A percentile compares a stretch with the other conserved stretches of the same genome.
Evolutionary conservation across 2,329 filamentous ascomycete genomes (phyloP).

Genomic region (Colletotrichum cordylinicola): DNA sequence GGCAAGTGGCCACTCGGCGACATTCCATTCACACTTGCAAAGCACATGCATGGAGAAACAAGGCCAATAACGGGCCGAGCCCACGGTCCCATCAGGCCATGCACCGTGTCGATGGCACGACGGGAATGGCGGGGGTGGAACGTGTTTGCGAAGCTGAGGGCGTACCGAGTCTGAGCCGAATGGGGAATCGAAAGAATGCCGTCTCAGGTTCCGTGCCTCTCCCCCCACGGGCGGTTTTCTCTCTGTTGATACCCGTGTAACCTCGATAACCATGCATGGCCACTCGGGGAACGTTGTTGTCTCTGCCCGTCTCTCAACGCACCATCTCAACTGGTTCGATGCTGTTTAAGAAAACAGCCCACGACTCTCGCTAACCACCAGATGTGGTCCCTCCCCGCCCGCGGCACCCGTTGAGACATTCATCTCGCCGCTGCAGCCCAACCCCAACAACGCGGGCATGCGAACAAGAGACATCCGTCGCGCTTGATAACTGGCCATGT

Average conservation of each 20-base stretch:
- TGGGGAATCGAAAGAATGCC: neutral
- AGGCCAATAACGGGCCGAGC: neutral
- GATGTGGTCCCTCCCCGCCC: neutral
- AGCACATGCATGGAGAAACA: conserved; percentile 13
- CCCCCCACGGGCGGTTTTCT: neutral
- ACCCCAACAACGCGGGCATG: conserved; percentile 12
- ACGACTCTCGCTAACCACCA: neutral
- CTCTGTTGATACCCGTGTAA: neutral
- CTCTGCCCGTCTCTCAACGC: neutral
- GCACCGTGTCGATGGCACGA: neutral
- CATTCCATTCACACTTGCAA: conserved; percentile 6
- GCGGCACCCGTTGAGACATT: conserved; percentile 12
- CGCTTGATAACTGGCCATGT: neutral
- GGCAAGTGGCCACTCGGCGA: neutral
- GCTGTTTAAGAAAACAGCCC: neutral
- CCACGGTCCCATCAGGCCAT: neutral
- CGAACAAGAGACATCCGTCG: neutral
- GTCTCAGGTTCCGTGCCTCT: neutral
- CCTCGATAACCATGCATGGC: neutral
- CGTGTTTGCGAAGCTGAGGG: neutral
- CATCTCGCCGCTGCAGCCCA: conserved; percentile 1
- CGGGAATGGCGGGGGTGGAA: conserved; percentile 12
- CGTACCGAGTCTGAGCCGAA: neutral
- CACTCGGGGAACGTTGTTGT: neutral
- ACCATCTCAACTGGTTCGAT: neutral